Base-by-base conservation (phyloP, 2,329 filamentous ascomycete species). In the Ceratocystis eucalypticola region DNA sequence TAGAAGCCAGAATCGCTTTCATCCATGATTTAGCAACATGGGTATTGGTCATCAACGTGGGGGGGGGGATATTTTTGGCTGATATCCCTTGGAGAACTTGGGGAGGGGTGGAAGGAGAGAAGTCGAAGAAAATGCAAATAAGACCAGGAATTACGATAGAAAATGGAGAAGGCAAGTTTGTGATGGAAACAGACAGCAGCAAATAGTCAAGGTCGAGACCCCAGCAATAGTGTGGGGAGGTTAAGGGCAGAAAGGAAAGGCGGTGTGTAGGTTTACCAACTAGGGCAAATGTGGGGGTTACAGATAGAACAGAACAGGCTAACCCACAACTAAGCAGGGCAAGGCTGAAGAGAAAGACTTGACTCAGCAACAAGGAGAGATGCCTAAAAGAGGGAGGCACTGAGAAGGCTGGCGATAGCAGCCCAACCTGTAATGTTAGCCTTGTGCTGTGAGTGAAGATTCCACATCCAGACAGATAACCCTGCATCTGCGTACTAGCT, bases 231-330 rank as follows among this genome's bases (percentile, higher is more conserved):
- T 53, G 48, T 20, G 48, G 48, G n/a, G 17, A 50, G 33, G 10
- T 5, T 41, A 25, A 20, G 53, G 53, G 53, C 53, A 57, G 53
- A 57, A 57, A 30, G 25, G 53, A 57, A 57, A 57, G 53, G 53
- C 53, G 53, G 53, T 57, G 53, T 22, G 53, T 10, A 17, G 12
- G 30, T 57, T 33, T 28, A 20, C 8, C 10, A 8, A 55, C 15
- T 28, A 12, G 28, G 22, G 53, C 12, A 57, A 17, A 25, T 25
- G 53, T 50, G 48, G 48, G 48, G 48, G 48, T 20, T 50, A n/a
- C 3, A 48, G 46, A 48, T 10, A 8, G 12, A 48, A 6, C 46
- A 48, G 3, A 50, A 25, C 48, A 20, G 53, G 5, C 25, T 50
- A 22, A 10, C 17, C 46, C 46, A 50, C 17, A n/a, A 15, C 22